phyloP scores from a whole-genome alignment of 176 grass and related monocot genomes.

The Oryza rufipogon region DNA sequence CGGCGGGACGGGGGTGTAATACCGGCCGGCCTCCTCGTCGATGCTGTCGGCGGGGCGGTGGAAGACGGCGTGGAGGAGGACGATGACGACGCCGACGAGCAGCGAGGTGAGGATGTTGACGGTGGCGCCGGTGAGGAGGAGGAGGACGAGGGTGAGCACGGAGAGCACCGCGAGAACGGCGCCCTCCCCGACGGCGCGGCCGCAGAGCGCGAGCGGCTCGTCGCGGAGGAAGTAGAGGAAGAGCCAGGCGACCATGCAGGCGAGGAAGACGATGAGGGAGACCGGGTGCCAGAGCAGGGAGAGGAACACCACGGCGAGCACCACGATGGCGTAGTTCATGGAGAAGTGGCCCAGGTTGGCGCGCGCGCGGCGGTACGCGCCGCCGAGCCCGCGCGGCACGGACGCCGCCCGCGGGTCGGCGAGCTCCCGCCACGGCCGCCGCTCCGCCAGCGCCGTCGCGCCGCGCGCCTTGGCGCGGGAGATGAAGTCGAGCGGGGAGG shows the following conservation, averaged over 20 bases:
- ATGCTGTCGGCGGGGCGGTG: slow-evolving; percentile 53
- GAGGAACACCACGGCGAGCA: slow-evolving; percentile 66
- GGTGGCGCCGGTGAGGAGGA: slow-evolving; percentile 72
- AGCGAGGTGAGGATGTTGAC: slow-evolving; percentile 65
- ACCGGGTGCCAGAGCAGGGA: slow-evolving; percentile 78
- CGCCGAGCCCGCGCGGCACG: slow-evolving; percentile 52
- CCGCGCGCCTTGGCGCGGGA: slow-evolving; percentile 86
- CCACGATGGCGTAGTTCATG: slow-evolving; percentile 81
- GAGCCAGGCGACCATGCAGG: slow-evolving; percentile 70
- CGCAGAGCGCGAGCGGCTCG: slow-evolving; percentile 47
- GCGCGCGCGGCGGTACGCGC: slow-evolving; percentile 60
- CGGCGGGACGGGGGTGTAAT: slow-evolving; percentile 54
- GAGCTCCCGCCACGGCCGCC: slow-evolving; percentile 76
- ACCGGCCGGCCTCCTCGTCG: slow-evolving; percentile 61
- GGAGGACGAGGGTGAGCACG: slow-evolving; percentile 56
- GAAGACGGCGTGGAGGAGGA: slow-evolving; percentile 57
- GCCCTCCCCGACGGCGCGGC: slow-evolving; percentile 50
- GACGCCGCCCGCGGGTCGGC: slow-evolving; percentile 45
- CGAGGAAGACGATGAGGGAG: slow-evolving; percentile 89
- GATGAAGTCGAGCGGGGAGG: slow-evolving; percentile 81
- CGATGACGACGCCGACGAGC: slow-evolving; percentile 55
- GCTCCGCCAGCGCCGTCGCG: slow-evolving; percentile 49
- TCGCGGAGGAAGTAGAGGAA: slow-evolving; percentile 91
- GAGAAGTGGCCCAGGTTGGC: slow-evolving; percentile 73
- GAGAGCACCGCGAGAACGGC: slow-evolving; percentile 52